Percentiles rank a stretch among this genome's conserved stretches.
These are phyloP conservation scores for Abortiporus biennis DNA, from an alignment of 1,284 basidiomycete genomes.

Conservation along the genomic window DNA sequence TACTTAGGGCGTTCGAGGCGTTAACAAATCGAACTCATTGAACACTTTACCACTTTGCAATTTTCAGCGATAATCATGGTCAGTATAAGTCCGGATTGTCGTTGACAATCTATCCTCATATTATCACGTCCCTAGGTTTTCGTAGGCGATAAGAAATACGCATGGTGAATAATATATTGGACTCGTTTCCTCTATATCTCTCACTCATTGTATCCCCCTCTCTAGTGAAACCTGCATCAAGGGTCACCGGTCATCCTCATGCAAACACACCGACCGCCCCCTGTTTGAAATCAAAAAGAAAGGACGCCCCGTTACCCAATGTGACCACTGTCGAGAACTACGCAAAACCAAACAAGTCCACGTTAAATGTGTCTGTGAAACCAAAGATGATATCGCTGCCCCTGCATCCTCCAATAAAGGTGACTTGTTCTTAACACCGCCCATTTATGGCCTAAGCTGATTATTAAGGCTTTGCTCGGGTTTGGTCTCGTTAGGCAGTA, in stretches of 20 bases:
- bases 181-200: background rate
- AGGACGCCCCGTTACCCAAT: slow-evolving; percentile 76
- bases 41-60: background rate
- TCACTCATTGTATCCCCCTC: slow-evolving; percentile 5
- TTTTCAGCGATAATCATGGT: background rate
- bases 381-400: slow-evolving; percentile 7
- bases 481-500: slow-evolving; percentile 34
- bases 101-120: background rate
- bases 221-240: slow-evolving; percentile 77
- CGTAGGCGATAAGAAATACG: slow-evolving; percentile 80
- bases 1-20: slow-evolving; percentile 19
- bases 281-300: slow-evolving; percentile 81
- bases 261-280: slow-evolving; percentile 71
- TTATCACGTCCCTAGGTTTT: slow-evolving; percentile 44
- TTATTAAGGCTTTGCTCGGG: slow-evolving; percentile 17
- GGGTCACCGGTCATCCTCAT: slow-evolving; percentile 74
- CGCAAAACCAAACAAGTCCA: slow-evolving; percentile 73
- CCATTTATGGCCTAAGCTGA: slow-evolving; percentile 8
- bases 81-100: background rate
- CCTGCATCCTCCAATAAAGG: slow-evolving; percentile 7
- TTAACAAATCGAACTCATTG: slow-evolving; percentile 7
- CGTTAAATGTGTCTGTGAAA: slow-evolving; percentile 55
- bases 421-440: slow-evolving; percentile 9
- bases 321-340: slow-evolving; percentile 69
- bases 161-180: slow-evolving; percentile 47